Base-by-base conservation (phyloP, 768 basidiomycete genomes). In the Coprinopsis sp. region DNA sequence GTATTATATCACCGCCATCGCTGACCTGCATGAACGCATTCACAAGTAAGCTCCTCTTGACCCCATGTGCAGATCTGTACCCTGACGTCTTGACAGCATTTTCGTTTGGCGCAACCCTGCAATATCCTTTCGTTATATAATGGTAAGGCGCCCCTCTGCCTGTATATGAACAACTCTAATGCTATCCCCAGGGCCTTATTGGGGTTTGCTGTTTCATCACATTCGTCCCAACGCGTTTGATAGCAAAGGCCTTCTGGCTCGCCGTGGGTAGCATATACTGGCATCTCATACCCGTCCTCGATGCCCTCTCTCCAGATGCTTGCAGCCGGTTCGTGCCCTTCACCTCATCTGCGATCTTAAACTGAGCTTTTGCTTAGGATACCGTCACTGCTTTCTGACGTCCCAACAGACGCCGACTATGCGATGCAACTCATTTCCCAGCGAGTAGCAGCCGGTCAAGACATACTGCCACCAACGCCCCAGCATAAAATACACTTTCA, bases 371-470 rank as follows among this genome's bases (percentile, higher is more conserved):
- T 21, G 22, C 16, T 1, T 36, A 83, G 79, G 31, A 41, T 79
- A 11, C 74, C 77, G 18, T 63, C 69, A 6, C 63, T 68, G 3
- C 70, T 84, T 39, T 50, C 55, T 29, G 73, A 79, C 49, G 76
- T 74, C 10, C 83, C 84, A 0, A 86, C 82, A 3, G 82, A 87
- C 52, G 73, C 78, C 3, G 81, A 86, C 38, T 81, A 82, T 54
- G 82, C 84, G 2, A 84, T 85, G 78, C 73, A 82, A 29, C 58
- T 86, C 10, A 84, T 86, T 14, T 73, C 82, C 3, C 69, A 73
- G 46, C 76, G 84, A 6, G 69, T 84, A 3, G 72, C 76, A 27
- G 63, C 70, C 16, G 83, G 83, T 5, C 65, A 81, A 39, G 68
- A 72, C 21, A 58, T 83, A 28, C 64, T 58, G 18, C 67, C 74